These are phyloP conservation scores for Phycomyces nitens DNA, from an alignment of 192 early-diverging fungal species.

Conservation along the genomic window DNA sequence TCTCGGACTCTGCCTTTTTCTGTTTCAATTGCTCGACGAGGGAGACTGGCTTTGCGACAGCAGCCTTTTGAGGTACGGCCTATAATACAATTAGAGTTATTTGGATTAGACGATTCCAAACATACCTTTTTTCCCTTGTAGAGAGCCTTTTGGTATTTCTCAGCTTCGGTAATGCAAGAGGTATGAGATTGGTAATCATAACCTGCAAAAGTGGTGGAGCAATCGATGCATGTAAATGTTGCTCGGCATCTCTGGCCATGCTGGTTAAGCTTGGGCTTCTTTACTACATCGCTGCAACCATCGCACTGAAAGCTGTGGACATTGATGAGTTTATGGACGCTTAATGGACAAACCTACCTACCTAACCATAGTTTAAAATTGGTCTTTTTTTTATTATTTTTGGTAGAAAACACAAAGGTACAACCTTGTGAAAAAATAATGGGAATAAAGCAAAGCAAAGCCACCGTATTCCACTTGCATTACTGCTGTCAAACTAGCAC, in stretches of 20 bases:
- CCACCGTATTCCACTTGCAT: no score
- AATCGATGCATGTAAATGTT: slow-evolving; percentile 91
- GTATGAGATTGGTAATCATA: slow-evolving; percentile 77
- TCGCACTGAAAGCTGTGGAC: slow-evolving; percentile 51
- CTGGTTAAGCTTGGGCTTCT: slow-evolving; percentile 88
- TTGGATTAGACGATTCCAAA: not conserved
- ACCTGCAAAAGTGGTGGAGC: slow-evolving; percentile 78
- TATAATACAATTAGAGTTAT: not conserved
- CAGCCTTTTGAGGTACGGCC: not conserved
- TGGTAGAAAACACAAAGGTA: no score
- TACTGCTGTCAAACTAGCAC: no score
- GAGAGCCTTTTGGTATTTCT: slow-evolving; percentile 89
- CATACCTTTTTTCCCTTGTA: slow-evolving; percentile 75
- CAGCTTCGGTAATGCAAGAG: slow-evolving; percentile 86
- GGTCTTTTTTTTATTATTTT: not conserved
- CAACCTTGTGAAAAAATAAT: no score
- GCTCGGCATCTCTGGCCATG: slow-evolving; percentile 83
- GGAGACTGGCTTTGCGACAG: no score
- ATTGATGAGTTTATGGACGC: not conserved
- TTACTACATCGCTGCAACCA: slow-evolving; percentile 80
- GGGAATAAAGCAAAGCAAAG: no score
- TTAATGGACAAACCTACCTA: not conserved
- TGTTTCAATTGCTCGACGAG: slow-evolving; percentile 4
- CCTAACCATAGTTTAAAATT: not conserved
- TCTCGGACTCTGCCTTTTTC: slow-evolving; percentile 38